Conservation (phyloP, 345 rosid species). For the Eucalyptus cladocalyx region DNA sequence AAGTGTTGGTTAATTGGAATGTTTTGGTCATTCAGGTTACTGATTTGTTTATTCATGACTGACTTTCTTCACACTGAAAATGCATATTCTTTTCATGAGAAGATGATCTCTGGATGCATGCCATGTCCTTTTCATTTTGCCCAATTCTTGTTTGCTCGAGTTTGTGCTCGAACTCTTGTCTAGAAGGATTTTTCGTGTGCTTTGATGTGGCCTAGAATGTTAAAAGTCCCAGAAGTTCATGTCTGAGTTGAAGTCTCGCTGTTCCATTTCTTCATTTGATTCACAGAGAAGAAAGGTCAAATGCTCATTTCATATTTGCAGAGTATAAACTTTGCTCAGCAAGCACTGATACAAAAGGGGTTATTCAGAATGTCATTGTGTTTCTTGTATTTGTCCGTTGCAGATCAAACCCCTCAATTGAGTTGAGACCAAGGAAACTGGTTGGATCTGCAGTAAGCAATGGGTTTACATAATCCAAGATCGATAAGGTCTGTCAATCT, state of each 20-base stretch:
- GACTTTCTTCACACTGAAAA: not conserved
- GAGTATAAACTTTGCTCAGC: not conserved
- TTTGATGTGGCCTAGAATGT: not conserved
- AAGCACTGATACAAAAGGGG: not conserved
- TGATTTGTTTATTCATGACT: not conserved
- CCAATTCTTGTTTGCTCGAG: not conserved
- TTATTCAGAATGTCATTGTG: not conserved
- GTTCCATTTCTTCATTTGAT: not conserved
- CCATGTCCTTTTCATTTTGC: not conserved
- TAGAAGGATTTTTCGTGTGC: not conserved
- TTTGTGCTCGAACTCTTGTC: not conserved
- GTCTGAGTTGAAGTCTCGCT: not conserved
- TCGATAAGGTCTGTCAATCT: conserved; percentile 43
- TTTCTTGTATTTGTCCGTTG: not conserved
- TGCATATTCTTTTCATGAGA: not conserved
- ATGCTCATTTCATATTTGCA: not conserved
- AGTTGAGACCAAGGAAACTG: not conserved
- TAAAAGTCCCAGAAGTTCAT: not conserved
- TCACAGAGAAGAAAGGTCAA: not conserved
- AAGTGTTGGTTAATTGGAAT: not conserved
- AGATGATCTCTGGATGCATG: not conserved
- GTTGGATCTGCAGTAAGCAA: not conserved
- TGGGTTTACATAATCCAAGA: conserved; percentile 41
- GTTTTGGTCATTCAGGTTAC: not conserved
- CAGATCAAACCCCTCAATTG: not conserved